These are phyloP conservation scores for Penicillium antarcticum DNA, from an alignment of 495 filamentous ascomycete genomes.

Conservation along the genomic window DNA sequence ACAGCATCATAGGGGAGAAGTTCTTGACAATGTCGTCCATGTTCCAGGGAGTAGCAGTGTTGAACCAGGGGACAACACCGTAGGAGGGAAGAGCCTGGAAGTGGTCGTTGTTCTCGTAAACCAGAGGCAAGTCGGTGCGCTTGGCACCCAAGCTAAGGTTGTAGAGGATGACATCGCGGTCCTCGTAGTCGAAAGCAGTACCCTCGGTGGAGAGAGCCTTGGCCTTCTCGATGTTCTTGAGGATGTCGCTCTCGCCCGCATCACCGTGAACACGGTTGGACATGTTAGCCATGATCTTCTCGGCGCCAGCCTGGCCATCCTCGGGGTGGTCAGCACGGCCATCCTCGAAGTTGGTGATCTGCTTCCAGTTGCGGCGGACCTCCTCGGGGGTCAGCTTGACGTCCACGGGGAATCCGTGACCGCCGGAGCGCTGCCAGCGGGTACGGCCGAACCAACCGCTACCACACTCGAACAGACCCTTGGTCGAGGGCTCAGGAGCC, in stretches of 20 bases:
- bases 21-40: conserved; percentile 84
- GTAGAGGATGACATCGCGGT: conserved; percentile 89
- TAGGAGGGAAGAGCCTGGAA: conserved; percentile 95
- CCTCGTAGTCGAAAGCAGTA: conserved; percentile 77
- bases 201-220: conserved; percentile 67
- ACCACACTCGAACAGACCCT: conserved; percentile 92
- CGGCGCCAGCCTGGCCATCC: conserved; percentile 69
- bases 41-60: conserved; percentile 75
- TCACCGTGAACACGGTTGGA: conserved; percentile 61
- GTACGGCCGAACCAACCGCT: conserved; percentile 91
- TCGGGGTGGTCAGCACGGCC: conserved; percentile 86
- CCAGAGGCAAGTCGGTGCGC: conserved; percentile 79
- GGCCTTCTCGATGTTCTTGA: conserved; percentile 73
- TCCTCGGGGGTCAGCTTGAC: conserved; percentile 83
- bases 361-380: conserved; percentile 71
- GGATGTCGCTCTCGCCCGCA: conserved; percentile 44
- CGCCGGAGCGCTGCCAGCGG: conserved; percentile 91
- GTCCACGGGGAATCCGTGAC: conserved; percentile 90
- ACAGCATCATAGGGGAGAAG: conserved; percentile 98
- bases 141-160: conserved; percentile 95
- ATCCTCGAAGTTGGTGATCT: conserved; percentile 85
- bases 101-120: conserved; percentile 83
- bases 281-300: conserved; percentile 91
- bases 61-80: conserved; percentile 91
- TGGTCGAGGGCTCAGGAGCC: conserved; percentile 76